Conservation (phyloP, 2,329 filamentous ascomycete genomes). For the Calonectria hawksworthii region DNA sequence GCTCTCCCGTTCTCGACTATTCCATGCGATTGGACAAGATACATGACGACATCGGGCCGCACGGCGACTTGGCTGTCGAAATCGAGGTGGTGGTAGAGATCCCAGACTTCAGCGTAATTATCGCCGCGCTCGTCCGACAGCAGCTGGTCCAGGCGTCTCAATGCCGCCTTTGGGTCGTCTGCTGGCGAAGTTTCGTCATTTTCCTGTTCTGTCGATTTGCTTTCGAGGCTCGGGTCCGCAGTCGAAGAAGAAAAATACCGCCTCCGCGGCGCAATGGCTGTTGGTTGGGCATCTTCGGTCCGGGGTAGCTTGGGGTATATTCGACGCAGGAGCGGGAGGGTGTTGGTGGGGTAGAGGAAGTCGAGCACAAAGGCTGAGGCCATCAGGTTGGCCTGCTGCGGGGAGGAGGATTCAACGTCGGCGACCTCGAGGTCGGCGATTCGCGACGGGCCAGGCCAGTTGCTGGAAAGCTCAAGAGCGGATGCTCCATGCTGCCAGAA, state of each 20-base stretch:
- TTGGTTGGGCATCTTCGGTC: conserved; percentile 36
- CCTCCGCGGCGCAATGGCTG: conserved; percentile 35
- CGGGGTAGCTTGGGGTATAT: conserved; percentile 48
- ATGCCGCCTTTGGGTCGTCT: background rate
- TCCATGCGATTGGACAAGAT: conserved; percentile 59
- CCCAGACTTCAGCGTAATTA: conserved; percentile 60
- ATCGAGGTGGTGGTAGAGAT: conserved; percentile 56
- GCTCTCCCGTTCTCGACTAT: conserved; percentile 61
- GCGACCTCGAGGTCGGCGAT: conserved; percentile 34
- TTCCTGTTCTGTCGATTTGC: background rate
- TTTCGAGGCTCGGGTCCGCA: conserved; percentile 1
- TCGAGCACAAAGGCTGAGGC: conserved; percentile 68
- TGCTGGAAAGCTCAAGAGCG: conserved; percentile 61
- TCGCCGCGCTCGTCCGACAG: conserved; percentile 42
- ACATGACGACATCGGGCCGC: conserved; percentile 53
- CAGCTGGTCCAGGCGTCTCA: conserved; percentile 33
- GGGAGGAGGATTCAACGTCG: conserved; percentile 43
- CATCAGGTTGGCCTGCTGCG: conserved; percentile 48
- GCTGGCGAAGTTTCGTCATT: background rate
- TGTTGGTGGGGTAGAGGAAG: conserved; percentile 67
- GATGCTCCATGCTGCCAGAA: conserved; percentile 70
- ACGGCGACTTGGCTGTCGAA: conserved; percentile 46
- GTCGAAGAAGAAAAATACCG: conserved; percentile 47
- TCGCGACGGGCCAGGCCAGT: conserved; percentile 55
- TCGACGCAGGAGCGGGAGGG: conserved; percentile 58